Base-by-base conservation (phyloP, 2,329 filamentous ascomycete genomes). In the Calonectria leucothoes region DNA sequence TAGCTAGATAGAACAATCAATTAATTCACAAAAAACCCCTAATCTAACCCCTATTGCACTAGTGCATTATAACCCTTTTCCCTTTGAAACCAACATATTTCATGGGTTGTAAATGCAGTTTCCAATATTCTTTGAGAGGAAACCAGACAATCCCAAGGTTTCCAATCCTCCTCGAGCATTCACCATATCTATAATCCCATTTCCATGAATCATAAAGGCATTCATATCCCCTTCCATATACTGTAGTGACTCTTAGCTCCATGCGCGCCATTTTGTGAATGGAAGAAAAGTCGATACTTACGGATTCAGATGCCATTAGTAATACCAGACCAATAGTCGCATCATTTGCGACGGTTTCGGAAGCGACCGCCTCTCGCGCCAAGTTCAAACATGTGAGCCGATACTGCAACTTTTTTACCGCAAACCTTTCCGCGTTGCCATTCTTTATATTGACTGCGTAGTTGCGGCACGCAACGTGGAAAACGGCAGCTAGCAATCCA, bases 391-490 rank as follows among this genome's bases (percentile, higher is more conserved):
- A 71, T 15, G 39, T 42, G 4, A 71, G 12, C 11, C 69, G 31
- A 8, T 71, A 71, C 39, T 66, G 69, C 15, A 71, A 51, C 42
- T 71, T 71, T 31, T 59, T 59, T 6, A 65, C 37, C 6, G 20
- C 20, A 31, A 61, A 71, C 12, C 23, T 66, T 10, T 33, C 15
- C 0, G 69, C n/a, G 3, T 69, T 49, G 1, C n/a, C 55, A 12
- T 77, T 77, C 20, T 59, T 70, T 15, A 66, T 76, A 23, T 39
- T 33, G 15, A 37, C 10, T 4, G 61, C 70, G n/a, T 77, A 77
- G 48, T 77, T 75, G 17, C 75, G 75, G 20, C 75, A 77, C 6
- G 75, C 75, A 6, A 77, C 73, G 0, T 75, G 73, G 6, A 77
- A 75, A 20, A 77, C 49, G 2, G 75, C 75, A 5, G 75, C 57